phyloP scores from a whole-genome alignment of 176 grass and related monocot genomes.

The Aegilops bicornis region DNA sequence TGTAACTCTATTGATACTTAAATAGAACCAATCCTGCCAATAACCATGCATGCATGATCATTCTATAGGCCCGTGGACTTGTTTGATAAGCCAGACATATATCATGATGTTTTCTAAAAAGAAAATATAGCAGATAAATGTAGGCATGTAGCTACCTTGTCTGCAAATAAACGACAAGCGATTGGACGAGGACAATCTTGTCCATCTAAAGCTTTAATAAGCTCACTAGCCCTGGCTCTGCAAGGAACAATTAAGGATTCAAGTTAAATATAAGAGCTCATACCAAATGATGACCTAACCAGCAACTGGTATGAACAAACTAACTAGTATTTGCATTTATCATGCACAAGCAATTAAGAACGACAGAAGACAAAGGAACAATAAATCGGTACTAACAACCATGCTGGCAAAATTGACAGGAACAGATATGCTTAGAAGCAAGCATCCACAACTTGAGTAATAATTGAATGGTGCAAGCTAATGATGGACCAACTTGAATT shows the following conservation, averaged over 20 bases:
- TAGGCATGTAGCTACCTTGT: slow-evolving; percentile 36
- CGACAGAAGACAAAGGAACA: not conserved
- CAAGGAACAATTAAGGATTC: slow-evolving; percentile 12
- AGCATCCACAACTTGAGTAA: slow-evolving; percentile 2
- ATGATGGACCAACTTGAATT: not conserved
- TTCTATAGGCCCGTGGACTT: not conserved
- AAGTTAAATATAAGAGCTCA: slow-evolving; percentile 20
- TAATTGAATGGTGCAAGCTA: not conserved
- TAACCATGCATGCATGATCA: not conserved
- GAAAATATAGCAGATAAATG: not conserved
- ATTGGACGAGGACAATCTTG: slow-evolving; percentile 49
- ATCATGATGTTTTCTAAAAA: slow-evolving; percentile 3
- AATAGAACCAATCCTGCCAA: not conserved
- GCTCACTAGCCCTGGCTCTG: slow-evolving; percentile 48
- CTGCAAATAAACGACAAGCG: slow-evolving; percentile 46
- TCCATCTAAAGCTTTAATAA: slow-evolving; percentile 62
- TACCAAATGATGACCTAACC: not conserved
- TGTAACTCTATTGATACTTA: not conserved
- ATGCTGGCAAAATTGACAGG: not conserved
- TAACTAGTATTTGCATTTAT: not conserved
- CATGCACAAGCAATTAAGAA: not conserved
- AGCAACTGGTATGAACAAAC: not conserved
- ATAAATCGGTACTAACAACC: not conserved
- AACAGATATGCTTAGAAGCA: not conserved
- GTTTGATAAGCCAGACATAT: not conserved